Base-by-base conservation (phyloP, 139 green algal genomes). In the Zygnema cylindricum region DNA sequence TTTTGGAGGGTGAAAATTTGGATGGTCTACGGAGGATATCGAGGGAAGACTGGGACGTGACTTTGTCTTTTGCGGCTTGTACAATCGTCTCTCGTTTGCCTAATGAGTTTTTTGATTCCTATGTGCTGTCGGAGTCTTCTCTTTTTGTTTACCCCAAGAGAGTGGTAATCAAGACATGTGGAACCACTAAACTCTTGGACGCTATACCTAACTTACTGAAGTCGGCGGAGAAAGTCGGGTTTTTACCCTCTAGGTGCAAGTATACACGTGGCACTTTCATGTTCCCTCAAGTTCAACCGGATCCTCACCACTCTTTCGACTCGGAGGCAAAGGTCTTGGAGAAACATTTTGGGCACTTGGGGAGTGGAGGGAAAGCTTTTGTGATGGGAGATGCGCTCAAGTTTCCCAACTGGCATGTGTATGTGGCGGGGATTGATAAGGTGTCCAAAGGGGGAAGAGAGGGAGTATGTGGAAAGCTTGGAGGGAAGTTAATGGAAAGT, bases 111-210 rank as follows among this genome's bases (percentile, higher is more conserved):
- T 96, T 99, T 57, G 97, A 99, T 92, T 95, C 96, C 0, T 99
- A 99, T 86, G 97, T 99, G 36, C 94, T 99, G 55, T 98, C 95
- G 0, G 98, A 99, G 94, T 96, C 92, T 55, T 96, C 89, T 76
- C 93, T 99, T 43, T 99, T 99, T 91, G 95, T 99, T 30, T 98
- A 97, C 89, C 93, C 96, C 1, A 91, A 84, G 82, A 96, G 94
- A 90, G 94, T 97, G 73, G 94, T 99, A 1, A 93, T 99, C 35
- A 99, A 99, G 94, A 99, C 98, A 0, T 99, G 98, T 92, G 98
- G 98, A 81, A 99, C 96, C 83, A 99, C 98, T 32, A 91, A 92
- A 76, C 95, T 99, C 54, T 77, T 91, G 78, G 33, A 89, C 30
- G 94, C 94, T 1, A 93, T 98, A 69, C 94, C 95, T 0, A 77